phyloP scores from a whole-genome alignment of 768 basidiomycete genomes.

The Tylopilus felleus region DNA sequence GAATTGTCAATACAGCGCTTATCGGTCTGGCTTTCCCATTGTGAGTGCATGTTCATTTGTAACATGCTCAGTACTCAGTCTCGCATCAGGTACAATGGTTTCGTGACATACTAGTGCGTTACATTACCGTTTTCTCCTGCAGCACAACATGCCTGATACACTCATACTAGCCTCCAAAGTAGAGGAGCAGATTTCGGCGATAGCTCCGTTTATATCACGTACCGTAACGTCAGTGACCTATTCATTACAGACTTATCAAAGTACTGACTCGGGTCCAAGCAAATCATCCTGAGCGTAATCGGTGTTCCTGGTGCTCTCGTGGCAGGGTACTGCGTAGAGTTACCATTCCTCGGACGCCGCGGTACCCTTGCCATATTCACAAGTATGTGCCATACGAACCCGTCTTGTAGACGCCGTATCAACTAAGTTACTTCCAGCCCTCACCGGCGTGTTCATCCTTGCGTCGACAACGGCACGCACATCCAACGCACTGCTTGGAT shows the following conservation, averaged over 20 bases:
- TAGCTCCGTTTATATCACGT: constrained; percentile 65
- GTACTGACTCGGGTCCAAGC: constrained; percentile 29
- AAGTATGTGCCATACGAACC: constrained; percentile 22
- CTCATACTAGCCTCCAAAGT: constrained; percentile 49
- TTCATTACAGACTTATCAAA: not conserved
- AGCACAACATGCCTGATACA: not conserved
- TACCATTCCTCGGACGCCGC: constrained; percentile 48
- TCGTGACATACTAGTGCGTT: constrained; percentile 50
- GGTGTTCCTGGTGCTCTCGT: constrained; percentile 56
- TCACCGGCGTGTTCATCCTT: constrained; percentile 58
- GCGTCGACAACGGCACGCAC: constrained; percentile 53
- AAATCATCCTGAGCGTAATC: constrained; percentile 55
- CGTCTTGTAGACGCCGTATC: not conserved
- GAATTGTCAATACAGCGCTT: constrained; percentile 41
- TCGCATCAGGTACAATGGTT: constrained; percentile 43
- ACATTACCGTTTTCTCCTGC: not conserved
- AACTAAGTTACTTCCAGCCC: constrained; percentile 24
- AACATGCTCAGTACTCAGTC: not conserved
- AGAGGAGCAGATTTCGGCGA: constrained; percentile 70
- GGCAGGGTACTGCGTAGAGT: constrained; percentile 52
- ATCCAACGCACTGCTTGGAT: constrained; percentile 49
- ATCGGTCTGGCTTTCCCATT: constrained; percentile 78
- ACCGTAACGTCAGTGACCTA: constrained; percentile 54
- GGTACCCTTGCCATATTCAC: constrained; percentile 54
- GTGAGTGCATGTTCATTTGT: constrained; percentile 28